These are phyloP conservation scores for Yamadazyma songkhlaensis DNA, from an alignment of 1,139 yeast genomes.

Conservation along the genomic window DNA sequence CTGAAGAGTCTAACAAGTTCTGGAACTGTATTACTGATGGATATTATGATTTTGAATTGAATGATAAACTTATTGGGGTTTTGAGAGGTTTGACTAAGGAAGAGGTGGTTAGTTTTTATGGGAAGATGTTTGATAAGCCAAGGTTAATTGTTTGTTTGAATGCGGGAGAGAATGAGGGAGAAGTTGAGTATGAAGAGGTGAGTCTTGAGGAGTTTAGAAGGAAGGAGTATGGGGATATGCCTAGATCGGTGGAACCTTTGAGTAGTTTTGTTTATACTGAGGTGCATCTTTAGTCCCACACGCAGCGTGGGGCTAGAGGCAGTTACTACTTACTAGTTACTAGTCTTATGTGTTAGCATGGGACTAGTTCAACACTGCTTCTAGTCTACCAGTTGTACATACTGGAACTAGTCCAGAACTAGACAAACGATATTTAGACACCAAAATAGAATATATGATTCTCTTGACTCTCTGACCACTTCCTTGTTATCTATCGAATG, in stretches of 20 bases:
- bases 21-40: slow-evolving; percentile 73
- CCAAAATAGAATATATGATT: too few species aligned
- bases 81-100: slow-evolving; percentile 52
- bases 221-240: slow-evolving; percentile 26
- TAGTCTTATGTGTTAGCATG: too few species aligned
- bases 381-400: too few species aligned
- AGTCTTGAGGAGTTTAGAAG: slow-evolving; percentile 24
- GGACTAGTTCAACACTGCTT: too few species aligned
- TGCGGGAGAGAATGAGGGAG: slow-evolving; percentile 20
- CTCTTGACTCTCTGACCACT: too few species aligned
- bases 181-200: slow-evolving; percentile 19
- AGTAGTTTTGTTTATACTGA: slow-evolving; percentile 30
- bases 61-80: slow-evolving; percentile 55
- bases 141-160: slow-evolving; percentile 66
- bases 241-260: slow-evolving; percentile 32
- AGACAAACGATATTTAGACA: too few species aligned
- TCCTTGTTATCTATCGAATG: too few species aligned
- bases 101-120: slow-evolving; percentile 58
- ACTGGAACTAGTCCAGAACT: too few species aligned
- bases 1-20: slow-evolving; percentile 68
- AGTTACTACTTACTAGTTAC: too few species aligned
- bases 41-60: slow-evolving; percentile 66
- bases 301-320: too few species aligned
- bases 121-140: slow-evolving; percentile 33
- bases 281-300: slow-evolving; percentile 29